These are phyloP conservation scores for Boletales sp. DNA, from an alignment of 768 basidiomycete species.

Conservation along the genomic window DNA sequence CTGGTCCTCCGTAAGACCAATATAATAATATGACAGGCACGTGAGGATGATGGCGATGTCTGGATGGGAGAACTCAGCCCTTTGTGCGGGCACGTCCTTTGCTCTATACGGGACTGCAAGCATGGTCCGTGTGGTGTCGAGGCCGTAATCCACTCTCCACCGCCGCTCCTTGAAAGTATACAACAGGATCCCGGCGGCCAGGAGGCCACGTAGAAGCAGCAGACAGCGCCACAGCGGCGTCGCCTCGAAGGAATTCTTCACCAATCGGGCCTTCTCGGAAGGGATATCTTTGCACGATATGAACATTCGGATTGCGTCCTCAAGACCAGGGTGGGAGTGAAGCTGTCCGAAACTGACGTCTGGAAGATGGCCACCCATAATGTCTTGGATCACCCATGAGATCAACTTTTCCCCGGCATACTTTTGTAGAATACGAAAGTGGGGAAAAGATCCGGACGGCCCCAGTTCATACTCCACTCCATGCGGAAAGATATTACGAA, in stretches of 20 bases:
- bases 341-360: conserved; percentile 12
- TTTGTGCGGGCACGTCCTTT: conserved; percentile 44
- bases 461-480: conserved; percentile 3
- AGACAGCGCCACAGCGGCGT: conserved; percentile 32
- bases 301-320: conserved; percentile 8
- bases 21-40: conserved; percentile 48
- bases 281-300: conserved; percentile 6
- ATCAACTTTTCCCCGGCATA: conserved; percentile 3
- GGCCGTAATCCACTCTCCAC: conserved; percentile 53
- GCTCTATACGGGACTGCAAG: conserved; percentile 53
- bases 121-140: conserved; percentile 38
- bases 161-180: conserved; percentile 37
- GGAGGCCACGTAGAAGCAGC: conserved; percentile 43
- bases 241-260: conserved; percentile 10
- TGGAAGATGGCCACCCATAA: conserved; percentile 8
- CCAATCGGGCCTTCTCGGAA: background rate
- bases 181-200: conserved; percentile 39
- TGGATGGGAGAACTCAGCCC: conserved; percentile 52
- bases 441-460: conserved; percentile 13
- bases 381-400: conserved; percentile 1
- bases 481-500: background rate
- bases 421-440: conserved; percentile 10
- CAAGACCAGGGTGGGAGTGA: background rate
- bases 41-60: conserved; percentile 46
- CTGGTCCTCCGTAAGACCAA: conserved; percentile 39